Base-by-base conservation (phyloP, 2,329 filamentous ascomycete species). In the Aureobasidium sp. region DNA sequence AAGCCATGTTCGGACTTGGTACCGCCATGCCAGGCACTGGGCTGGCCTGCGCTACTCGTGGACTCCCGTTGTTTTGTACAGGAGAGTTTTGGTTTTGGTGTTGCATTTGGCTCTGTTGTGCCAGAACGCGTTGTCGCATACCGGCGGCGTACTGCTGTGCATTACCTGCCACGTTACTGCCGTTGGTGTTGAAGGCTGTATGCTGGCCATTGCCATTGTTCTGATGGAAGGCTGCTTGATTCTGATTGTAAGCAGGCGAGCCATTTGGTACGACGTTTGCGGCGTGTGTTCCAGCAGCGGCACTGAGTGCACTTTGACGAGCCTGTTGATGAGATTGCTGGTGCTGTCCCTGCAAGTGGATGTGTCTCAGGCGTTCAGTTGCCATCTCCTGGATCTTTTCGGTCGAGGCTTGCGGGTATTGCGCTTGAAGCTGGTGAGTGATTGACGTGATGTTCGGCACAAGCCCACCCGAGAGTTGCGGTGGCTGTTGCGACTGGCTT, bases 311-410 rank as follows among this genome's bases (percentile, higher is more conserved):
- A 59, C 68, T 75, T 63, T 73, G 71, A 39, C 71, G 66, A 29
- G 70, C 70, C 48, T 69, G 72, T 60, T 65, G 70, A 19, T 66
- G 66, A 3, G 69, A 67, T 5, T 66, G 62, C 5, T 66, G 62
- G 31, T 68, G 63, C 50, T 68, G 64, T 35, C 54, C 56, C 35
- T 76, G 70, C 66, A 40, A 17, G 31, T 59, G 44, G 14, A 29
- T 19, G 5, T 59, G 56, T 39, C 44, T 72, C 67, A 83, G 71
- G 52, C 79, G 76, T 40, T 83, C 78, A 1, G 77, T 81, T 3
- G 82, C 81, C 64, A 82, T 69, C 44, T 77, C 76, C 61, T 75
- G 78, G 11, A 85, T 74, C 69, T 85, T 80, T 29, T 85, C 82
- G 3, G 78, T 75, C 1, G 79, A 74, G 64, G 82, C 72, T 60